Percentiles rank a stretch among this genome's conserved stretches.
Conservation (phyloP, 495 filamentous ascomycete genomes). For the Chlorociboria aeruginascens region DNA sequence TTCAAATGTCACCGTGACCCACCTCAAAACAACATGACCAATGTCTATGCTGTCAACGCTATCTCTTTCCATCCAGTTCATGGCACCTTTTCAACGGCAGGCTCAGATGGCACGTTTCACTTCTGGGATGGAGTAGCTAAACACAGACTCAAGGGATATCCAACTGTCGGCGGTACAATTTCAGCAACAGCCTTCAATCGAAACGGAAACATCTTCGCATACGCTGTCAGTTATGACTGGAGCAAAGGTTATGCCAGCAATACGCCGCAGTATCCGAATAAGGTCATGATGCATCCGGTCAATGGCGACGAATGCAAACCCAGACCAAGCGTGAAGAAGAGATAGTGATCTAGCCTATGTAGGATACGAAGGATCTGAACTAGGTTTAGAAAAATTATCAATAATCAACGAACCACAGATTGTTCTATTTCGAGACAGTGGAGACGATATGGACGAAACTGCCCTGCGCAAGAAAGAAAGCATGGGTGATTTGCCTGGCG, state of each 20-base stretch:
- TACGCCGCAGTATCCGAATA: slow-evolving; percentile 56
- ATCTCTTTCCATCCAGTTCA: slow-evolving; percentile 82
- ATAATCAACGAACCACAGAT: no score
- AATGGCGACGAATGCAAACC: slow-evolving; percentile 72
- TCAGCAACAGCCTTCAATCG: slow-evolving; percentile 66
- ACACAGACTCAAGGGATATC: slow-evolving; percentile 76
- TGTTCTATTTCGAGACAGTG: no score
- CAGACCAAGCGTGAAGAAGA: slow-evolving; percentile 56
- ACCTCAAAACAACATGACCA: slow-evolving; percentile 49
- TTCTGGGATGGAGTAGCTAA: slow-evolving; percentile 89
- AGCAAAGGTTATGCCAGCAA: slow-evolving; percentile 74
- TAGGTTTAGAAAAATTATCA: no score
- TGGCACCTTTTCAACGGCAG: slow-evolving; percentile 84
- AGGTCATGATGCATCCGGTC: slow-evolving; percentile 79
- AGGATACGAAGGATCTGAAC: no score
- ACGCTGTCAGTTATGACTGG: slow-evolving; percentile 92
- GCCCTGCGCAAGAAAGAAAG: background rate
- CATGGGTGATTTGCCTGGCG: no score
- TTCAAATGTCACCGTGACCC: slow-evolving; percentile 90
- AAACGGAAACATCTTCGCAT: slow-evolving; percentile 73
- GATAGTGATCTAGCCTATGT: slow-evolving; percentile 24
- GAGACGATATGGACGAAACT: background rate
- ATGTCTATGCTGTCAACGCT: slow-evolving; percentile 82
- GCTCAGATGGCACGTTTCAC: slow-evolving; percentile 79
- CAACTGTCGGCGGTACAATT: slow-evolving; percentile 72